Percentiles rank a stretch among this genome's conserved stretches.
phyloP scores from a whole-genome alignment of 352 stramenopile species.

The Halophytophthora batemanensis region DNA sequence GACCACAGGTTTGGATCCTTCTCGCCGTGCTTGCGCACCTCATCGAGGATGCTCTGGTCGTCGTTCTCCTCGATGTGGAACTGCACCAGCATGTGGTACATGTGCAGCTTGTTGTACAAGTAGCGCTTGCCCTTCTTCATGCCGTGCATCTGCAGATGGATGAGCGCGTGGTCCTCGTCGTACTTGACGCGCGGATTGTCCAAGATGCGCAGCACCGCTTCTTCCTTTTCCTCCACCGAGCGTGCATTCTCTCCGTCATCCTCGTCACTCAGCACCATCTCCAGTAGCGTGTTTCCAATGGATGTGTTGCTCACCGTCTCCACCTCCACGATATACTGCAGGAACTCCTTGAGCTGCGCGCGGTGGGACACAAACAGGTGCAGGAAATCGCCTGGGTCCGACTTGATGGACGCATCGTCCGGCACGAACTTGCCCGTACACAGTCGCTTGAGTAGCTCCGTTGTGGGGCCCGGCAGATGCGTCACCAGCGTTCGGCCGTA shows the following conservation, averaged over 20 bases:
- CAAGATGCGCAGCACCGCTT: slow-evolving; percentile 84
- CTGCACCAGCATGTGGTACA: slow-evolving; percentile 94
- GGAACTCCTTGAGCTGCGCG: slow-evolving; percentile 82
- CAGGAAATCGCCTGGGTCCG: slow-evolving; percentile 85
- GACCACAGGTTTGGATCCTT: slow-evolving; percentile 91
- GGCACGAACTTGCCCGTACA: slow-evolving; percentile 85
- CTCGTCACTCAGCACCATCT: slow-evolving; percentile 85
- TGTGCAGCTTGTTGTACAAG: slow-evolving; percentile 92
- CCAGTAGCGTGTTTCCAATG: slow-evolving; percentile 87
- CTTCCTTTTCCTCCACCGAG: slow-evolving; percentile 66
- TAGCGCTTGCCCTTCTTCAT: slow-evolving; percentile 93
- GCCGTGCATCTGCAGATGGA: slow-evolving; percentile 90
- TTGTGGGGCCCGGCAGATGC: slow-evolving; percentile 83
- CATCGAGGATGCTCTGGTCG: slow-evolving; percentile 85
- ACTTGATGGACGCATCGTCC: slow-evolving; percentile 57
- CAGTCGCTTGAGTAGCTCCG: slow-evolving; percentile 87
- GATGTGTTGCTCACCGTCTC: slow-evolving; percentile 87
- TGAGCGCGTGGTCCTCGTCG: slow-evolving; percentile 91
- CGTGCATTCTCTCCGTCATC: slow-evolving; percentile 30
- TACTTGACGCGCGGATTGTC: slow-evolving; percentile 90
- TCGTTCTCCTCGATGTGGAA: slow-evolving; percentile 93
- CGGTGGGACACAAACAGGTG: slow-evolving; percentile 92
- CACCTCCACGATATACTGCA: slow-evolving; percentile 89
- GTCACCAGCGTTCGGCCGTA: slow-evolving; percentile 90
- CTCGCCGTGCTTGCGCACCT: slow-evolving; percentile 87